A percentile compares a stretch with the other conserved stretches of the same genome.
These are phyloP conservation scores for Termitomyces sp. DNA, from an alignment of 768 basidiomycete genomes.

Conservation along the genomic window DNA sequence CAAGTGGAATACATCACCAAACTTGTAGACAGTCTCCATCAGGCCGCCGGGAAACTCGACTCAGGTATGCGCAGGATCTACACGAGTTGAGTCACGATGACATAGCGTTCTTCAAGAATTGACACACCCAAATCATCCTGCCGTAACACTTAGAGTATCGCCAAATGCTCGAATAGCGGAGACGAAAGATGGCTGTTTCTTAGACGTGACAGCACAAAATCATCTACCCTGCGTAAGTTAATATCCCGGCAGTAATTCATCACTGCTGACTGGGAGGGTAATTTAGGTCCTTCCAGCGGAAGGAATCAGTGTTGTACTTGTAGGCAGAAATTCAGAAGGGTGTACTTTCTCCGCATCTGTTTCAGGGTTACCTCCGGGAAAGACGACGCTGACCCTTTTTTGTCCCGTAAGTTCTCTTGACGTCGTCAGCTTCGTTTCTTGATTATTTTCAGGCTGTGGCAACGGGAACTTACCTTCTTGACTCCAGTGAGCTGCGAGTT, in stretches of 20 bases:
- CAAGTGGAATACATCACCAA: slow-evolving; percentile 43
- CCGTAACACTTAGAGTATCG: slow-evolving; percentile 46
- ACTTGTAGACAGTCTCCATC: slow-evolving; percentile 44
- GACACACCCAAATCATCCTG: slow-evolving; percentile 63
- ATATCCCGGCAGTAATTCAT: background rate
- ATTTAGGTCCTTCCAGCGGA: slow-evolving; percentile 56
- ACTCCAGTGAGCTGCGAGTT: slow-evolving; percentile 61
- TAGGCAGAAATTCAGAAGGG: slow-evolving; percentile 58
- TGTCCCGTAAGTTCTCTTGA: slow-evolving; percentile 55
- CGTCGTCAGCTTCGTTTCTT: background rate
- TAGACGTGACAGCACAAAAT: slow-evolving; percentile 61
- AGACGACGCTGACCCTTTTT: slow-evolving; percentile 50
- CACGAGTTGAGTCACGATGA: background rate
- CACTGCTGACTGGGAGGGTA: background rate
- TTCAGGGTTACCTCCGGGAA: slow-evolving; percentile 49
- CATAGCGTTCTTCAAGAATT: slow-evolving; percentile 43
- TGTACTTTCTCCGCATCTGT: slow-evolving; percentile 46
- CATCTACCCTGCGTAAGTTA: slow-evolving; percentile 62
- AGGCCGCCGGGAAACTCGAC: slow-evolving; percentile 45
- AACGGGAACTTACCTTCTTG: slow-evolving; percentile 62
- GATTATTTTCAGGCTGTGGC: slow-evolving; percentile 50
- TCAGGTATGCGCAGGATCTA: slow-evolving; percentile 33
- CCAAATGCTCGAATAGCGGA: slow-evolving; percentile 44
- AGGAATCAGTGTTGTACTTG: slow-evolving; percentile 53
- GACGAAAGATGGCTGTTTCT: slow-evolving; percentile 59